Evolutionary conservation across 192 early-diverging fungal genomes (phyloP).

Genomic region (Backusella parvicylindrica): DNA sequence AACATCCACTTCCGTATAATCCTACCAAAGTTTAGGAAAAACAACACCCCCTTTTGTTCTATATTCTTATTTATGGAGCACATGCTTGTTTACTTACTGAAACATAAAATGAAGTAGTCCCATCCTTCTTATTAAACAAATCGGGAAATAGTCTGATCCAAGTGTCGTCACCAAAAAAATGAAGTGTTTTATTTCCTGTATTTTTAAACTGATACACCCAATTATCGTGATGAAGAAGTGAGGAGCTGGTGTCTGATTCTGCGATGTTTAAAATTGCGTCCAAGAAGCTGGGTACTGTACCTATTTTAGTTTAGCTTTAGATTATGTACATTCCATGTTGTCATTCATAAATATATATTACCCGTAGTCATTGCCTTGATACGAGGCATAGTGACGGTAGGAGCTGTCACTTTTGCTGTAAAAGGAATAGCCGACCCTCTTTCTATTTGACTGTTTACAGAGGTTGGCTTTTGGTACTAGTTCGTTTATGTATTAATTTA

Average conservation of each 20-base stretch:
- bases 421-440: constrained; percentile 44
- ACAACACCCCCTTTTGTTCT: background rate
- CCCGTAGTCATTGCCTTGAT: constrained; percentile 72
- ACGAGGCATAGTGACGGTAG: constrained; percentile 80
- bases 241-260: constrained; percentile 63
- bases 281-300: constrained; percentile 74
- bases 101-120: constrained; percentile 64
- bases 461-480: background rate
- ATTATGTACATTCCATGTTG: background rate
- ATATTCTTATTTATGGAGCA: constrained; percentile 41
- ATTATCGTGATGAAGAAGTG: constrained; percentile 64
- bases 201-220: constrained; percentile 64
- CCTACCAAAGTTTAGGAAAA: constrained; percentile 33
- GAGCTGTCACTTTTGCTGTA: constrained; percentile 56
- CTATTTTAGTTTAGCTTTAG: constrained; percentile 16
- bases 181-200: constrained; percentile 47
- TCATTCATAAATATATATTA: constrained; percentile 4
- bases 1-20: constrained; percentile 71
- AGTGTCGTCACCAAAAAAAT: constrained; percentile 94
- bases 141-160: constrained; percentile 88
- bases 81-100: constrained; percentile 68
- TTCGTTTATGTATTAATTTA: constrained; percentile 10
- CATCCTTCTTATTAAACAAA: constrained; percentile 56
- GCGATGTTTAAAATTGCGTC: constrained; percentile 83
- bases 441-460: constrained; percentile 42